A percentile compares a stretch with the other conserved stretches of the same genome.
Conservation (phyloP, 306 rosid genomes). For the Lathyrus aphaca region DNA sequence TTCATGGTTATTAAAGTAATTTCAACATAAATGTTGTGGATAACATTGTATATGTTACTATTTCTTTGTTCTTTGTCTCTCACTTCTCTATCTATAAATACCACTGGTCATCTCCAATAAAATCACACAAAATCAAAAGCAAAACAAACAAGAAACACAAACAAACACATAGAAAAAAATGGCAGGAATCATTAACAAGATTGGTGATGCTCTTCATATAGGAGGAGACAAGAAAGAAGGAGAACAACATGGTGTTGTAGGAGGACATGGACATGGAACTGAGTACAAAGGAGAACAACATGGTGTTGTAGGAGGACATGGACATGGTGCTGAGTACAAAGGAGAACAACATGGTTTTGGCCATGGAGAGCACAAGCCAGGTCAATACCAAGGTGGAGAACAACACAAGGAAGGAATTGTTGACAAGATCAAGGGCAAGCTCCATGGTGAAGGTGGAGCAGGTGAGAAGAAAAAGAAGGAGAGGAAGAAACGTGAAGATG, state of each 20-base stretch:
- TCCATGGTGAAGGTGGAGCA: slow-evolving; percentile 45
- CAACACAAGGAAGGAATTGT: slow-evolving; percentile 51
- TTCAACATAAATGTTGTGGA: neutral
- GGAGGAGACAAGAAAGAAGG: slow-evolving; percentile 57
- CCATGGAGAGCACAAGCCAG: slow-evolving; percentile 29
- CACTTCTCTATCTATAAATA: slow-evolving; percentile 43
- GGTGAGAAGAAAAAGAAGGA: slow-evolving; percentile 39
- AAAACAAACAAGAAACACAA: neutral
- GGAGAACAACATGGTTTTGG: slow-evolving; percentile 24
- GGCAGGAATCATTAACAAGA: slow-evolving; percentile 63
- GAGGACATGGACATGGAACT: slow-evolving; percentile 29
- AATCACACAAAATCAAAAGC: neutral
- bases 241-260: slow-evolving; percentile 40
- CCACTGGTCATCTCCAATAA: neutral
- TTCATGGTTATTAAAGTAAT: slow-evolving; percentile 23
- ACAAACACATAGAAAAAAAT: slow-evolving; percentile 32
- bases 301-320: neutral
- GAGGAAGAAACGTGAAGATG: slow-evolving; percentile 35
- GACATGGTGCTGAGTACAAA: slow-evolving; percentile 31
- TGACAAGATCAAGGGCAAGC: slow-evolving; percentile 64
- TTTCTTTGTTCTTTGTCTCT: neutral
- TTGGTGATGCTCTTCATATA: slow-evolving; percentile 55
- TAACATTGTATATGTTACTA: neutral
- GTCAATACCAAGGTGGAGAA: slow-evolving; percentile 28
- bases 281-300: slow-evolving; percentile 23